These are phyloP conservation scores for Tephrocybe sp. DNA, from an alignment of 768 basidiomycete genomes.

Conservation along the genomic window DNA sequence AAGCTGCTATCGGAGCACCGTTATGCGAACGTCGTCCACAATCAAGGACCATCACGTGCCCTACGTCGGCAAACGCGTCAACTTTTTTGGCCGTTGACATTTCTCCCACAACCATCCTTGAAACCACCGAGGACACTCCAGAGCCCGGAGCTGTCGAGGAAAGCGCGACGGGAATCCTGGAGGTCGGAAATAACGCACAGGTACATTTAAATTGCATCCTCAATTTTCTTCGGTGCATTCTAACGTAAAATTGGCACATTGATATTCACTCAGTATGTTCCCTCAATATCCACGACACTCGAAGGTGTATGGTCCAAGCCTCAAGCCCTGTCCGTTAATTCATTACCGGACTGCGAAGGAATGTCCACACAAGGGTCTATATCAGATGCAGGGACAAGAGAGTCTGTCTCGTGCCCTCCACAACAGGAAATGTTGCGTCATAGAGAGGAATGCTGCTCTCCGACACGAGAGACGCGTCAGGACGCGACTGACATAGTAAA, in stretches of 20 bases:
- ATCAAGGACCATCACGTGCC: constrained; percentile 15
- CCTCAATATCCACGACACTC: constrained; percentile 9
- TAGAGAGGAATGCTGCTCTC: not conserved
- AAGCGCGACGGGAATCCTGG: constrained; percentile 11
- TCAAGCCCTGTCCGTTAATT: not conserved
- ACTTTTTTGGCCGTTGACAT: constrained; percentile 12
- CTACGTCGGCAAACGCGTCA: constrained; percentile 8
- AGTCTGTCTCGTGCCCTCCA: constrained; percentile 12
- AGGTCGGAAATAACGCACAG: constrained; percentile 1
- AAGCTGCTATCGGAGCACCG: not conserved
- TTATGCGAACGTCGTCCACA: not conserved
- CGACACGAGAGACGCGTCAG: constrained; percentile 6
- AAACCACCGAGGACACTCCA: constrained; percentile 7
- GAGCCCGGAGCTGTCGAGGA: constrained; percentile 7
- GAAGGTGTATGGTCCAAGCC: not conserved
- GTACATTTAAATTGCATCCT: not conserved
- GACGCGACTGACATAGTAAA: constrained; percentile 7
- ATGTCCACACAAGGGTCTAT: not conserved
- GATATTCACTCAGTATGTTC: constrained; percentile 10
- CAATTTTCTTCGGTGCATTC: not conserved
- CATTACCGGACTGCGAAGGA: not conserved
- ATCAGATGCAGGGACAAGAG: constrained; percentile 4
- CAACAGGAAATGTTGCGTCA: constrained; percentile 12
- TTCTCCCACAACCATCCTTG: not conserved
- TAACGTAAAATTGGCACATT: not conserved